Percentiles rank a stretch among this genome's conserved stretches.
phyloP scores from a whole-genome alignment of 2,329 filamentous ascomycete genomes.

The Fusarium nematophilum region DNA sequence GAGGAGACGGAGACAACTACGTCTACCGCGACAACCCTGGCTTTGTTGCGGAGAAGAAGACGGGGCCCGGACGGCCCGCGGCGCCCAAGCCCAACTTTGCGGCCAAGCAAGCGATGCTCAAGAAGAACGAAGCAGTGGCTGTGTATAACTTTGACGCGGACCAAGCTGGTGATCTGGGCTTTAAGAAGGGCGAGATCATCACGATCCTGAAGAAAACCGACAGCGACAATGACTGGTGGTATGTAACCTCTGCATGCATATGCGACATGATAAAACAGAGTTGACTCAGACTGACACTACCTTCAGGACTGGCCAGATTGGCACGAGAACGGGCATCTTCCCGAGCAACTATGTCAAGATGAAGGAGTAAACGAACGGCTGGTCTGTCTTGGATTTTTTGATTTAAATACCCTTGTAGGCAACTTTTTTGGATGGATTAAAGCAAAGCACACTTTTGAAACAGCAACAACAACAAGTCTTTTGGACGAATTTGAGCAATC shows the following conservation, averaged over 20 bases:
- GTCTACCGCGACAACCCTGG: constrained; percentile 63
- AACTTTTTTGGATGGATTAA: constrained; percentile 20
- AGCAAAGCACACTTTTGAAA: too few species aligned
- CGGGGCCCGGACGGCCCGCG: constrained; percentile 79
- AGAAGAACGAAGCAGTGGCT: constrained; percentile 86
- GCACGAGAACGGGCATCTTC: constrained; percentile 88
- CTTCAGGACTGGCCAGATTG: constrained; percentile 85
- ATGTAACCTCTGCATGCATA: constrained; percentile 50
- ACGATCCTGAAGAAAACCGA: constrained; percentile 95
- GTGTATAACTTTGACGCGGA: constrained; percentile 95
- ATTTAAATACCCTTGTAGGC: constrained; percentile 39
- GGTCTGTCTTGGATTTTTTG: constrained; percentile 23
- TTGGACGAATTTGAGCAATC: too few species aligned
- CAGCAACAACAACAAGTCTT: too few species aligned
- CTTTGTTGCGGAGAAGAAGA: constrained; percentile 50
- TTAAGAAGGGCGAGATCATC: constrained; percentile 97
- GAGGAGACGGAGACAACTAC: constrained; percentile 61
- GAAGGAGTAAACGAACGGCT: constrained; percentile 61
- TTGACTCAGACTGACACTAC: constrained; percentile 13
- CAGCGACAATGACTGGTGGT: constrained; percentile 96
- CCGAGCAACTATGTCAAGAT: constrained; percentile 83
- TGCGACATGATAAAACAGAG: too few species aligned
- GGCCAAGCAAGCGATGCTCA: constrained; percentile 65
- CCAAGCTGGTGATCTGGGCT: constrained; percentile 90
- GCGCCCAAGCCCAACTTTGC: constrained; percentile 90